Evolutionary conservation across 805 yeast species (phyloP).

Genomic region (Lipomyces chichibuensis): DNA sequence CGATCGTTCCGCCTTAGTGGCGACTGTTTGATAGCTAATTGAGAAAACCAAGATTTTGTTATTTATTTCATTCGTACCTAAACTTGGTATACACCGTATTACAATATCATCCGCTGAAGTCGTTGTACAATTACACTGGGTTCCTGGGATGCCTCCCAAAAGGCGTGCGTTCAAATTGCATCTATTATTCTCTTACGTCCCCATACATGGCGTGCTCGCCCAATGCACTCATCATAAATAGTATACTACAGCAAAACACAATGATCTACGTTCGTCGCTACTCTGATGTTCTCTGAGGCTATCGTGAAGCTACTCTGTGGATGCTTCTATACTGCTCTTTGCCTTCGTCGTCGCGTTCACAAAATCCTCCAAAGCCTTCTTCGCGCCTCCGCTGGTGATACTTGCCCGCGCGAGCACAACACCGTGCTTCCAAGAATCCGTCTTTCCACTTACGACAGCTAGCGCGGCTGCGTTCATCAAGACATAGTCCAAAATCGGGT

Average conservation of each 20-base stretch:
- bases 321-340: conserved; percentile 13
- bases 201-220: too few species aligned
- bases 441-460: conserved; percentile 73
- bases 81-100: neutral
- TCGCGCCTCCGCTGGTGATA: conserved; percentile 69
- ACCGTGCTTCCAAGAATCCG: conserved; percentile 72
- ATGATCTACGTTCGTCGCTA: neutral
- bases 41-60: neutral
- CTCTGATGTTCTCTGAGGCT: too few species aligned
- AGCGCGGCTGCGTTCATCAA: conserved; percentile 85
- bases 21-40: neutral
- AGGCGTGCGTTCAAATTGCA: too few species aligned
- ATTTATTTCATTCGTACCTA: neutral
- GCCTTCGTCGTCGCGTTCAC: conserved; percentile 43
- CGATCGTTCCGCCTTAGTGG: neutral
- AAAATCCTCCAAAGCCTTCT: conserved; percentile 59
- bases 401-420: conserved; percentile 71
- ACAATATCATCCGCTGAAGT: neutral
- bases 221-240: neutral
- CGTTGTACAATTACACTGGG: too few species aligned
- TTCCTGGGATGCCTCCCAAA: too few species aligned
- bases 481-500: conserved; percentile 86
- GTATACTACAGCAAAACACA: neutral
- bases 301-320: neutral
- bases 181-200: too few species aligned